These are phyloP conservation scores for Heliamphora pulchella DNA, from an alignment of 179 eudicot species.

Conservation along the genomic window DNA sequence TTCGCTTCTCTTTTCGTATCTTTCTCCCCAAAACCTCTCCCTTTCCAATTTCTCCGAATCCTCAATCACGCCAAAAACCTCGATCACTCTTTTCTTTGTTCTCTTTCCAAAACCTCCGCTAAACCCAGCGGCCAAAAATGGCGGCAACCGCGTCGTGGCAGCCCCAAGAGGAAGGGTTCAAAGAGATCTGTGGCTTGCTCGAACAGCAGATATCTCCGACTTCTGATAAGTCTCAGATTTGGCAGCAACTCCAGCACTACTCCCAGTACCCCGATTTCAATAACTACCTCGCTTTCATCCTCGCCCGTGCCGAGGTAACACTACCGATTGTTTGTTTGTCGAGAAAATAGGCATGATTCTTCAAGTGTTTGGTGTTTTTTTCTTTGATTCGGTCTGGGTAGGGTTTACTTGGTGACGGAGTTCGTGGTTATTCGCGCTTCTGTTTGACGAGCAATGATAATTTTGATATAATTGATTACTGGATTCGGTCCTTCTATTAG, in stretches of 20 bases:
- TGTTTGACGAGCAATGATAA: neutral
- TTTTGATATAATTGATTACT: neutral
- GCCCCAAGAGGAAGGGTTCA: conserved; percentile 85
- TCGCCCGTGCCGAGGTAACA: conserved; percentile 70
- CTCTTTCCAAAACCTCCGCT: neutral
- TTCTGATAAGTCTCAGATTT: conserved; percentile 69
- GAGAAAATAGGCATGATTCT: neutral
- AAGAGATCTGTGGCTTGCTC: conserved; percentile 71
- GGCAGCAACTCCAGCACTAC: conserved; percentile 76
- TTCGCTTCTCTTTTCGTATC: no score
- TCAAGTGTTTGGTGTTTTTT: neutral
- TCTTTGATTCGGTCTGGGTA: neutral
- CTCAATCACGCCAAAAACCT: neutral
- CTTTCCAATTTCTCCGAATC: neutral
- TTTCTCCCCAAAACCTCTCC: neutral
- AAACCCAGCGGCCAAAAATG: neutral
- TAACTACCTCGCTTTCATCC: conserved; percentile 77
- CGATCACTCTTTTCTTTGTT: neutral
- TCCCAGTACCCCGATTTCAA: conserved; percentile 90
- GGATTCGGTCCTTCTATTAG: neutral
- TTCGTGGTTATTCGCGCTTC: neutral
- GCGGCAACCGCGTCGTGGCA: conserved; percentile 55
- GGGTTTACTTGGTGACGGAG: neutral
- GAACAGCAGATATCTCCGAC: conserved; percentile 90
- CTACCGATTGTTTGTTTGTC: conserved; percentile 12